phyloP scores from a whole-genome alignment of 2,329 filamentous ascomycete species.

The Diaporthe amygdali region DNA sequence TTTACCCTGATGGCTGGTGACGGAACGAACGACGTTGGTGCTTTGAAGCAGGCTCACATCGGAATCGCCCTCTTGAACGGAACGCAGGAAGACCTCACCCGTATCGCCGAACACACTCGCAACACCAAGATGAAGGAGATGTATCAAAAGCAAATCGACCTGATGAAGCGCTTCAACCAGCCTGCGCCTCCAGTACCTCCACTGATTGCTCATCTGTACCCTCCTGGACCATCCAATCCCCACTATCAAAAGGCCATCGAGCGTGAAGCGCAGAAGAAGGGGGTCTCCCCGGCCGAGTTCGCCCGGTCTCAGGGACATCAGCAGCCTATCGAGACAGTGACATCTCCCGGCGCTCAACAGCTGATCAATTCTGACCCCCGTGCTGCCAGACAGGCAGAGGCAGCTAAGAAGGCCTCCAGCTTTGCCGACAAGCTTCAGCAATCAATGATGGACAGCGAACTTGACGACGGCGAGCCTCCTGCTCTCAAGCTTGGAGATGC shows the following conservation, averaged over 20 bases:
- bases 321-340: constrained; percentile 66
- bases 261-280: constrained; percentile 82
- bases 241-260: constrained; percentile 92
- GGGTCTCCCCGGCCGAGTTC: constrained; percentile 65
- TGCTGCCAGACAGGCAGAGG: constrained; percentile 67
- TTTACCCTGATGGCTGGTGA: constrained; percentile 99
- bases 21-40: constrained; percentile 97
- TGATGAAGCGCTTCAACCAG: constrained; percentile 97
- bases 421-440: constrained; percentile 87
- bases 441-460: constrained; percentile 87
- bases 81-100: constrained; percentile 86
- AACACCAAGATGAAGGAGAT: constrained; percentile 98
- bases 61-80: constrained; percentile 96
- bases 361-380: constrained; percentile 59
- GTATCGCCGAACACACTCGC: constrained; percentile 90
- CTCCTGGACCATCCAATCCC: constrained; percentile 89
- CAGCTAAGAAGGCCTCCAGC: constrained; percentile 73
- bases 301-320: constrained; percentile 56
- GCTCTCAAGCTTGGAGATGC: constrained; percentile 97
- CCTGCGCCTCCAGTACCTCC: constrained; percentile 89
- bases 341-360: constrained; percentile 68
- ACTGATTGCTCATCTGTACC: constrained; percentile 92
- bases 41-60: constrained; percentile 96
- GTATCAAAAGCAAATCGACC: constrained; percentile 90
- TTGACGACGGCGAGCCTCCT: constrained; percentile 86